phyloP scores from a whole-genome alignment of 129 eudicot genomes.

The Tagetes erecta region DNA sequence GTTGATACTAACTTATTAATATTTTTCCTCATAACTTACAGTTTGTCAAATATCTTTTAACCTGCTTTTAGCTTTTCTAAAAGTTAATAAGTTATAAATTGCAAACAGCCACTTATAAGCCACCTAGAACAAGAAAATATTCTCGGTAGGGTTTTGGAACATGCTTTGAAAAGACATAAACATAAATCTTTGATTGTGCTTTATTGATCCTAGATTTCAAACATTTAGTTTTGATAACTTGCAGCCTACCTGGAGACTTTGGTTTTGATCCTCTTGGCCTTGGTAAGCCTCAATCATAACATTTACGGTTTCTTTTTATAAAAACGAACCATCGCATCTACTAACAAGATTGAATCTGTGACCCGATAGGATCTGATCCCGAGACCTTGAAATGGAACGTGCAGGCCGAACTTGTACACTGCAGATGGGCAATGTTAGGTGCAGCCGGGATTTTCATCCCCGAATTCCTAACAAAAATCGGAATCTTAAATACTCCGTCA shows the following conservation, averaged over 20 bases:
- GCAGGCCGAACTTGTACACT: constrained; percentile 93
- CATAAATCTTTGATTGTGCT: too few relatives aligned
- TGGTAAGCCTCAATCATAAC: constrained; percentile 45
- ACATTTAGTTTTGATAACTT: constrained; percentile 17
- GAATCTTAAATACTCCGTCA: constrained; percentile 95
- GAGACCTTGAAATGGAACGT: constrained; percentile 87
- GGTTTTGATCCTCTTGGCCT: constrained; percentile 98
- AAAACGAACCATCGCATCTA: background rate
- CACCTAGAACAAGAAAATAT: too few relatives aligned
- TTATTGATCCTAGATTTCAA: too few relatives aligned
- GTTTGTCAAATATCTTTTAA: too few relatives aligned
- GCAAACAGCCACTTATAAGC: too few relatives aligned
- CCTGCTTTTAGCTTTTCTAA: too few relatives aligned
- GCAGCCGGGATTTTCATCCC: constrained; percentile 99
- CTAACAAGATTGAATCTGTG: background rate
- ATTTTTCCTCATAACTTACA: too few relatives aligned
- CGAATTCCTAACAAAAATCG: constrained; percentile 89
- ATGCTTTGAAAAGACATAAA: too few relatives aligned
- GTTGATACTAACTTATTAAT: too few relatives aligned
- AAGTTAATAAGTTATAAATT: too few relatives aligned
- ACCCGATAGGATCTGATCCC: constrained; percentile 82
- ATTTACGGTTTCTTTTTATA: background rate
- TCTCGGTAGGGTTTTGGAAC: too few relatives aligned
- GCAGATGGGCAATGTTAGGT: constrained; percentile 99
- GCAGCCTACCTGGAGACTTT: constrained; percentile 97